Conservation (phyloP, 805 yeast genomes). For the Phaffomyces antillensis region DNA sequence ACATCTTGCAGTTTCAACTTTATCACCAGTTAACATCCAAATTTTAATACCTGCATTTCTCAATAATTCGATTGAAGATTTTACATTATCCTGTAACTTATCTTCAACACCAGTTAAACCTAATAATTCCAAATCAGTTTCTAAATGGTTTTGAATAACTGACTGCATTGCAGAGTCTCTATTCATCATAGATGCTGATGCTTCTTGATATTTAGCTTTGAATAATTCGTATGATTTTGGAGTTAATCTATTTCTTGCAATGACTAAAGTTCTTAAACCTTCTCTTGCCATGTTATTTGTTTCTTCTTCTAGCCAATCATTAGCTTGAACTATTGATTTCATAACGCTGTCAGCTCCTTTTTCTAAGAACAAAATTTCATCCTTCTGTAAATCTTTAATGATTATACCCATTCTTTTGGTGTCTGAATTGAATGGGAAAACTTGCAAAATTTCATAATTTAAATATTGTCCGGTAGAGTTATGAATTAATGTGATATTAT, state of each 20-base stretch:
- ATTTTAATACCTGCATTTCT: constrained; percentile 96
- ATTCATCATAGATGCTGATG: constrained; percentile 70
- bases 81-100: constrained; percentile 84
- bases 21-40: constrained; percentile 99
- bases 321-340: constrained; percentile 71
- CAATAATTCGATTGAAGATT: constrained; percentile 82
- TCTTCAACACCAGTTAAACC: constrained; percentile 98
- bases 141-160: constrained; percentile 63
- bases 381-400: constrained; percentile 51
- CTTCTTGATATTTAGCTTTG: constrained; percentile 55
- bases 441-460: constrained; percentile 64
- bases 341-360: constrained; percentile 98
- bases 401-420: constrained; percentile 95
- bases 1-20: constrained; percentile 97
- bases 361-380: constrained; percentile 76
- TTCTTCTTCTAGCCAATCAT: constrained; percentile 97
- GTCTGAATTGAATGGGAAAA: constrained; percentile 93
- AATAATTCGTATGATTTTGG: constrained; percentile 54
- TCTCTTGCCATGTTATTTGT: constrained; percentile 97
- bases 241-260: constrained; percentile 74
- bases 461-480: constrained; percentile 43
- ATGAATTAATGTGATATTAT: constrained; percentile 62
- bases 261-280: constrained; percentile 90
- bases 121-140: constrained; percentile 72
- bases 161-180: constrained; percentile 71